Conservation (phyloP, 257 asterid genomes). For the Coffea eugenioides region DNA sequence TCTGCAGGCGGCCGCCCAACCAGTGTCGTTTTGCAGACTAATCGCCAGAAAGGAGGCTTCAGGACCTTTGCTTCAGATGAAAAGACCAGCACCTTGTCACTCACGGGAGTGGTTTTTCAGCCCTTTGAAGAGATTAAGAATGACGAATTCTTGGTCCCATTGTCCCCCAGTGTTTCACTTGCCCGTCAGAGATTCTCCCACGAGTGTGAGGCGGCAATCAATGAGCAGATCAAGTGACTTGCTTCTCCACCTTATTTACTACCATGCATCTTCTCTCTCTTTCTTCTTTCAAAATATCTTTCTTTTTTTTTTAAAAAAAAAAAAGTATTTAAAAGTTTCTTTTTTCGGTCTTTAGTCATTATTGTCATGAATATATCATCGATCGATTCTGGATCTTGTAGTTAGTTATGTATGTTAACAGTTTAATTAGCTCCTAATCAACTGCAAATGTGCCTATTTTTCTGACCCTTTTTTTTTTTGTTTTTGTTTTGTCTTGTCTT, state of each 20-base stretch:
- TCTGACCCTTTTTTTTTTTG: slow-evolving; percentile 6
- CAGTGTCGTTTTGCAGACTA: slow-evolving; percentile 33
- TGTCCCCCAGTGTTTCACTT: slow-evolving; percentile 47
- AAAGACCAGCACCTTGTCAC: slow-evolving; percentile 27
- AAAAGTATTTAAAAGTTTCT: too few species aligned
- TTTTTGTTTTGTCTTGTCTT: too few species aligned
- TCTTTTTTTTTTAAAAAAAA: too few species aligned
- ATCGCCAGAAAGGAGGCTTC: slow-evolving; percentile 25
- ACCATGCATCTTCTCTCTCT: background rate
- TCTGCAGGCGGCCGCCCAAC: background rate
- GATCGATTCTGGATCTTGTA: background rate
- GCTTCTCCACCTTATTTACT: background rate
- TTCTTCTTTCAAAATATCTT: background rate
- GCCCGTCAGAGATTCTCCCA: slow-evolving; percentile 63
- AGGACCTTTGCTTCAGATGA: slow-evolving; percentile 37
- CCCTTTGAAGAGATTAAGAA: slow-evolving; percentile 86
- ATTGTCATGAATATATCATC: too few species aligned
- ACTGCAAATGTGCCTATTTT: background rate
- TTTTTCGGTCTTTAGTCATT: too few species aligned
- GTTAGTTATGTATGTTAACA: background rate
- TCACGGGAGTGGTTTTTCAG: slow-evolving; percentile 72
- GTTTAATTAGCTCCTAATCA: background rate
- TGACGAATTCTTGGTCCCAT: slow-evolving; percentile 54
- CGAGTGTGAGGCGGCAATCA: slow-evolving; percentile 65
- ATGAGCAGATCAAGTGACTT: slow-evolving; percentile 86